A percentile compares a stretch with the other conserved stretches of the same genome.
Conservation (phyloP, 1,284 basidiomycete species). For the Gymnopus androsaceus region DNA sequence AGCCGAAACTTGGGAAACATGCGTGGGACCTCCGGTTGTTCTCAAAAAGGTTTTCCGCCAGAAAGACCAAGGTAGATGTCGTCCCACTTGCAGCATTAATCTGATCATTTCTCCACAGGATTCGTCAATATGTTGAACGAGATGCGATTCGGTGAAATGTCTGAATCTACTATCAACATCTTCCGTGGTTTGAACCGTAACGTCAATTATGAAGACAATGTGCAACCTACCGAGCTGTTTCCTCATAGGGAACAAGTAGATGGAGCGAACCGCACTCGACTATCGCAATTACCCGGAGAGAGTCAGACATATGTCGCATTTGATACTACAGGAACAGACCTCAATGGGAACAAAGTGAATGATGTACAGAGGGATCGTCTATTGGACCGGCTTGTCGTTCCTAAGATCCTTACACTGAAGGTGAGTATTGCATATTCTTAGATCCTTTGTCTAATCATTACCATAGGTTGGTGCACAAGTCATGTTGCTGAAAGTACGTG, state of each 20-base stretch:
- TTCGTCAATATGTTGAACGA: constrained; percentile 92
- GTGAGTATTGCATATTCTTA: constrained; percentile 19
- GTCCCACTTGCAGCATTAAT: not conserved
- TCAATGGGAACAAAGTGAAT: constrained; percentile 29
- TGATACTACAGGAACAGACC: constrained; percentile 36
- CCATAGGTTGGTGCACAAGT: constrained; percentile 61
- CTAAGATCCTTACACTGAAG: constrained; percentile 35
- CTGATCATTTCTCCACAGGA: constrained; percentile 40
- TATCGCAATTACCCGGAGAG: constrained; percentile 46
- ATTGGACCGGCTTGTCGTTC: constrained; percentile 39
- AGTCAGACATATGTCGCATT: constrained; percentile 36
- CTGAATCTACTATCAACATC: constrained; percentile 52
- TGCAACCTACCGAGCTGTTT: constrained; percentile 84
- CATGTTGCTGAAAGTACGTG: constrained; percentile 65
- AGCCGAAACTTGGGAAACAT: constrained; percentile 70
- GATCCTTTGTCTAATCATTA: constrained; percentile 25
- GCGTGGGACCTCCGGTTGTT: constrained; percentile 58
- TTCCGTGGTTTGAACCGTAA: constrained; percentile 66
- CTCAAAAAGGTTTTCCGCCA: constrained; percentile 69
- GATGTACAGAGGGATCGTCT: constrained; percentile 30
- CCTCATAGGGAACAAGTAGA: constrained; percentile 85
- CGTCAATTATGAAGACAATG: constrained; percentile 66
- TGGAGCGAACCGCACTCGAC: constrained; percentile 66
- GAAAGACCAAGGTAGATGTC: constrained; percentile 54
- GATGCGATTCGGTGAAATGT: constrained; percentile 83